A percentile compares a stretch with the other conserved stretches of the same genome.
phyloP scores from a whole-genome alignment of 805 yeast genomes.

The Teunomyces cretensis region DNA sequence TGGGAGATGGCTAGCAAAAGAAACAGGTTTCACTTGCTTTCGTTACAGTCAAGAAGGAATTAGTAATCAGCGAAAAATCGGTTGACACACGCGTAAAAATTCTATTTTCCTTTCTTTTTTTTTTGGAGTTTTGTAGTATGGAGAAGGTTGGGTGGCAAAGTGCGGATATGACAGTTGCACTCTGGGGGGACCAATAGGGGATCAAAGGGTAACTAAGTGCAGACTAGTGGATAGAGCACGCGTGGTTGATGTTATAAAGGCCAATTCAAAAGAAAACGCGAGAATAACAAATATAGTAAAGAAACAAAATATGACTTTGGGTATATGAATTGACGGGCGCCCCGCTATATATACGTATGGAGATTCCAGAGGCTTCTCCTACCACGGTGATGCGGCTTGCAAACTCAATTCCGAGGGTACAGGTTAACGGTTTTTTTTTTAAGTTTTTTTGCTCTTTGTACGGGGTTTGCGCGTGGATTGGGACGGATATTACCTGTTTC shows the following conservation, averaged over 20 bases:
- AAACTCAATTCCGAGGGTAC: background rate
- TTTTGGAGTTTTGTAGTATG: background rate
- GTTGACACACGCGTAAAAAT: background rate
- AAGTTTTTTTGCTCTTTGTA: background rate
- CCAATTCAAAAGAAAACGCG: background rate
- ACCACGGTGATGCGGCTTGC: background rate
- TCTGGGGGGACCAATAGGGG: background rate
- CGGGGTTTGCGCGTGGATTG: background rate
- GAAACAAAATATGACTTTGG: background rate
- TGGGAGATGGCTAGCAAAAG: background rate
- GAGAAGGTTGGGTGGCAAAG: slow-evolving; percentile 1
- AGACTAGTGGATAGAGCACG: background rate
- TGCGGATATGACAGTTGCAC: background rate
- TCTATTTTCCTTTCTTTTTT: background rate
- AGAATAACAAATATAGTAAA: background rate
- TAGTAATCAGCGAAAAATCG: slow-evolving; percentile 1
- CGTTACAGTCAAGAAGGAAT: background rate
- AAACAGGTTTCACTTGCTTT: background rate
- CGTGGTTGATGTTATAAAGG: background rate
- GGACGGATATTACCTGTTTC: background rate
- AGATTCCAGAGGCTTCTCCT: background rate
- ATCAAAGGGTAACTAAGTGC: background rate
- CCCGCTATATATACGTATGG: background rate
- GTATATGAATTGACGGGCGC: background rate
- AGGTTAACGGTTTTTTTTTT: background rate